phyloP scores from a whole-genome alignment of 106 monocot genomes.

The Acanthochlamys bracteata region DNA sequence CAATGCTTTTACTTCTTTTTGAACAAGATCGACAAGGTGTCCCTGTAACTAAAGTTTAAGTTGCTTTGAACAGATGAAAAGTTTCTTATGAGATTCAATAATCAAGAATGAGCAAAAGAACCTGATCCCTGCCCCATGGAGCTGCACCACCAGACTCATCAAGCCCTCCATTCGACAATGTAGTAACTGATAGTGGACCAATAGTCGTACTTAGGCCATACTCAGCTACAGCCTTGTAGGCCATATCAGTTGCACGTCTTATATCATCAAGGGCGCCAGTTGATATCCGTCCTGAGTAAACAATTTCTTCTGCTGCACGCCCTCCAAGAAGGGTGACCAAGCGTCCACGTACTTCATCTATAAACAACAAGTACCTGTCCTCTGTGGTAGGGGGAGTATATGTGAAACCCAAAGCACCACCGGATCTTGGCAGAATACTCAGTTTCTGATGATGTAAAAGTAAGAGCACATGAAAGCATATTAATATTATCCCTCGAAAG shows the following conservation, averaged over 20 bases:
- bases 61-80: neutral
- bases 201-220: conserved; percentile 76
- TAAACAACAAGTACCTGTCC: conserved; percentile 86
- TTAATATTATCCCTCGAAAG: too few species aligned
- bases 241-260: conserved; percentile 92
- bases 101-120: conserved; percentile 16
- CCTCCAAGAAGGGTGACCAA: conserved; percentile 95
- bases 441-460: conserved; percentile 55
- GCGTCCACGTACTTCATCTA: conserved; percentile 88
- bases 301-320: conserved; percentile 92
- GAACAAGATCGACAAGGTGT: conserved; percentile 81
- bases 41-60: conserved; percentile 34
- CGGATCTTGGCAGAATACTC: conserved; percentile 93
- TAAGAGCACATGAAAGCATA: too few species aligned
- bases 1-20: conserved; percentile 71
- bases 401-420: conserved; percentile 95
- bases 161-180: conserved; percentile 82
- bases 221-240: conserved; percentile 97
- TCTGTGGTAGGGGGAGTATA: conserved; percentile 92
- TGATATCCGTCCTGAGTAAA: conserved; percentile 89
- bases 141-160: conserved; percentile 75
- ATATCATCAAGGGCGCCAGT: conserved; percentile 99
- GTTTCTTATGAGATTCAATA: neutral
- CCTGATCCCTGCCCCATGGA: conserved; percentile 93
- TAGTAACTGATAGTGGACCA: conserved; percentile 79